Conservation (phyloP, 2,329 filamentous ascomycete genomes). For the Hymenoscyphus scutula region DNA sequence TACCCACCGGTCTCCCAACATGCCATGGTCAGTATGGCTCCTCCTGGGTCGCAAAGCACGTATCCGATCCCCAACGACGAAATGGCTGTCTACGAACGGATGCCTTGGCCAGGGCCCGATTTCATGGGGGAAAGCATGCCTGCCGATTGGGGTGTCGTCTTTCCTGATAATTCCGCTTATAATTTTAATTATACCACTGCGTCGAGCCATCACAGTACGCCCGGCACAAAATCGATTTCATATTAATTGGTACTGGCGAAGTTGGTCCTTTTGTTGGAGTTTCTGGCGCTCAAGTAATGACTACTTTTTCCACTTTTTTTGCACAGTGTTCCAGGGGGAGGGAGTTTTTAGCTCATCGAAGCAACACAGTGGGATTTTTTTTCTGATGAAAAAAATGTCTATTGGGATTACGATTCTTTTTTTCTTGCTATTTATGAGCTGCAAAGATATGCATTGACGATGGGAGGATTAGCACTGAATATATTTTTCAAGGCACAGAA, state of each 20-base stretch:
- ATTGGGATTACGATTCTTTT: not conserved
- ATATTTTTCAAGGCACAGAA: too few relatives aligned
- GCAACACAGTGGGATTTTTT: not conserved
- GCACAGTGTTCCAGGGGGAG: not conserved
- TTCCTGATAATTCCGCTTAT: not conserved
- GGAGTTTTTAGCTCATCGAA: not conserved
- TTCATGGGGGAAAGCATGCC: not conserved
- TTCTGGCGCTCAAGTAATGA: not conserved
- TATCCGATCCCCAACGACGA: not conserved
- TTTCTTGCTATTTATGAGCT: not conserved
- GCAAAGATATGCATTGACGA: too few relatives aligned
- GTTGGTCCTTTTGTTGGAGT: not conserved
- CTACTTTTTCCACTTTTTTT: not conserved
- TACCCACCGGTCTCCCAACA: not conserved
- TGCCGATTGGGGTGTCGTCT: not conserved
- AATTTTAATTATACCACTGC: not conserved
- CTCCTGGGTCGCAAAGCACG: not conserved
- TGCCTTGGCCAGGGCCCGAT: not conserved
- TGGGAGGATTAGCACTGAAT: too few relatives aligned
- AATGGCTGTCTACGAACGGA: not conserved
- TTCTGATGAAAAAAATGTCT: not conserved
- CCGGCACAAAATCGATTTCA: not conserved
- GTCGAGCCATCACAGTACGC: not conserved
- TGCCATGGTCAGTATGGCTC: not conserved
- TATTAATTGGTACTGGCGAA: not conserved